Evolutionary conservation across 2,329 filamentous ascomycete species (phyloP), one percentile per base, ranked within the genome.

Genomic region (Cylindrodendrum hubeiense): DNA sequence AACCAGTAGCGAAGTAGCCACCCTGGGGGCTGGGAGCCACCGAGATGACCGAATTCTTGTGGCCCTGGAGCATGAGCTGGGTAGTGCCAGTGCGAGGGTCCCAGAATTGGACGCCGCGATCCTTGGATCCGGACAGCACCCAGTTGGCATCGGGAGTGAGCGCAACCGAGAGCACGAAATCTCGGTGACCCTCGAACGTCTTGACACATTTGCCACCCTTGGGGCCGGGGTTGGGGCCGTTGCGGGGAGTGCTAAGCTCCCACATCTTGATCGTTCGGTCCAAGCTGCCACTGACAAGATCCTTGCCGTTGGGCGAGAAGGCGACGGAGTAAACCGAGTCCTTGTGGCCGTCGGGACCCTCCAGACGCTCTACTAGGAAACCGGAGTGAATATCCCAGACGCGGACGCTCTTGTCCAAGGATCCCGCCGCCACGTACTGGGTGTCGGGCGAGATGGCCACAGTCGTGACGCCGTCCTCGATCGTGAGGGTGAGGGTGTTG

Each of bases 221-320:
- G 9, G 91, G 87, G 33, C 87, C 89, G 47, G 88, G 86, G 76
- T 87, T 89, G 50, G 89, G 86, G 64, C 90, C 87, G 74, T 90
- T 88, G 71, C 92, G 88, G 47, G 91, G 89, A 22, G 92, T 88
- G 60, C 88, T 91, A 54, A 99, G 87, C 84, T 98, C 95, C 95
- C 96, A 99, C 92, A 98, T 97, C 85, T 98, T 97, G 85, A 98
- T 98, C 0, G 95, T 98, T 86, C 97, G 97, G 79, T 99, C 96
- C 73, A 98, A 84, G 86, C 93, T 97, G 68, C 96, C 96, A 75
- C 93, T 97, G 76, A 98, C 95, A 43, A 99, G 90, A 71, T 97
- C 93, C 74, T 94, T 93, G 67, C 95, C 95, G 74, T 93, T 95
- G 28, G 96, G 96, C 15, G 95, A 95, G 80, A 99, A 99, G 0